A percentile compares a stretch with the other conserved stretches of the same genome.
Conservation (phyloP, 2,329 filamentous ascomycete species). For the Zymoseptoria pseudotritici region DNA sequence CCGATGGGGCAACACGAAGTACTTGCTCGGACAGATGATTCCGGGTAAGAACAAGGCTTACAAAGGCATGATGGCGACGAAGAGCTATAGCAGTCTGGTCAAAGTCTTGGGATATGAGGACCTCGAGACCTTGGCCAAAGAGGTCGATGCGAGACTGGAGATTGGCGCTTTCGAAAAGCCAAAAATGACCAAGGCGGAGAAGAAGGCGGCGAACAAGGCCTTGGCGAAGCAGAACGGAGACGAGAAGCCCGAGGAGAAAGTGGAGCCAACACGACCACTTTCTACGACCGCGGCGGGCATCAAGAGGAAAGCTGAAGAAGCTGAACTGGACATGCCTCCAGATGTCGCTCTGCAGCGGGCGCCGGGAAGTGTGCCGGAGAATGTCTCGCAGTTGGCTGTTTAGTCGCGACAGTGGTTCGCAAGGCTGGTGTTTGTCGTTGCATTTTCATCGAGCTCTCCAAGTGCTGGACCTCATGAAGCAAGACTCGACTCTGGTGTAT, state of each 20-base stretch:
- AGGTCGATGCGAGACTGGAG: constrained; percentile 57
- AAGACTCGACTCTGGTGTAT: background rate
- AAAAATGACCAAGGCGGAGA: constrained; percentile 40
- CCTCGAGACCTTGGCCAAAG: constrained; percentile 55
- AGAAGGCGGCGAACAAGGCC: constrained; percentile 36
- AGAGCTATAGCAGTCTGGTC: constrained; percentile 65
- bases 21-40: constrained; percentile 74
- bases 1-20: constrained; percentile 88
- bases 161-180: constrained; percentile 42
- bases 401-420: background rate
- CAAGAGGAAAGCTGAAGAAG: constrained; percentile 17
- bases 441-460: background rate
- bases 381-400: constrained; percentile 16
- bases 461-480: background rate
- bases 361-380: constrained; percentile 15
- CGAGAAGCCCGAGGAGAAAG: constrained; percentile 31
- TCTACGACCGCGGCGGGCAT: constrained; percentile 12
- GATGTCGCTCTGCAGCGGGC: constrained; percentile 16
- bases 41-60: constrained; percentile 67
- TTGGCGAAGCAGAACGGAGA: constrained; percentile 42
- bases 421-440: background rate
- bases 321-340: constrained; percentile 17
- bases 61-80: constrained; percentile 54
- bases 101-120: constrained; percentile 54
- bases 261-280: constrained; percentile 10